Percentiles rank a stretch among this genome's conserved stretches.
Conservation (phyloP, 2,329 filamentous ascomycete genomes). For the Alternaria panax region DNA sequence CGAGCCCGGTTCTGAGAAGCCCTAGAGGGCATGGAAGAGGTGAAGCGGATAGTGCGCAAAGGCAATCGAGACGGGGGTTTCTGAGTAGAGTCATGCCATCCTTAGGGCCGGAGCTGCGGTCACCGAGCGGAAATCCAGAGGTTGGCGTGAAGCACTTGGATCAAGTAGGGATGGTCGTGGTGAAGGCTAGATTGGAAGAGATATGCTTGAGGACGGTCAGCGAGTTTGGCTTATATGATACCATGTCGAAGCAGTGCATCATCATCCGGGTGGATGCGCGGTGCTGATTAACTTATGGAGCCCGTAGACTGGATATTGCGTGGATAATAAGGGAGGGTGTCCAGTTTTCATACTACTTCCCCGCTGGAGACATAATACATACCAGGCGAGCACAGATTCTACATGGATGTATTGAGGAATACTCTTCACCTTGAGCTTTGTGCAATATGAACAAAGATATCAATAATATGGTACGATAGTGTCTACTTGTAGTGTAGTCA, state of each 20-base stretch:
- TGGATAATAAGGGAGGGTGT: not conserved
- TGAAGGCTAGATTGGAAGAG: conserved; percentile 42
- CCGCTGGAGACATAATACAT: not conserved
- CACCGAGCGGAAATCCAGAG: conserved; percentile 28
- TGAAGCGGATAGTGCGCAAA: conserved; percentile 4
- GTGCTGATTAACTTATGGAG: conserved; percentile 25
- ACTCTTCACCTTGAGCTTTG: not conserved
- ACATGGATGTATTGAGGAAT: not conserved
- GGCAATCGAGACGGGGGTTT: conserved; percentile 24
- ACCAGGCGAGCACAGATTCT: not conserved
- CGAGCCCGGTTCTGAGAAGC: conserved; percentile 19
- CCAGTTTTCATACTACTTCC: not conserved
- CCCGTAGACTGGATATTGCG: not conserved
- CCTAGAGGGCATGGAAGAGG: not conserved
- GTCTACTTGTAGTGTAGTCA: not conserved
- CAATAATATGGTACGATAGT: not conserved
- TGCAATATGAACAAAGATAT: not conserved
- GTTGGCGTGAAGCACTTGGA: conserved; percentile 24
- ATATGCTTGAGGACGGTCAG: conserved; percentile 44
- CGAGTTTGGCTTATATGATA: conserved; percentile 48
- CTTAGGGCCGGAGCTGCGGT: conserved; percentile 29
- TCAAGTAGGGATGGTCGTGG: conserved; percentile 30
- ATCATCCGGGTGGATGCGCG: conserved; percentile 42
- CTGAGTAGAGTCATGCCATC: conserved; percentile 35
- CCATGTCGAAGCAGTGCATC: conserved; percentile 45